These are phyloP conservation scores for Wickerhamiella musiphila DNA, from an alignment of 805 yeast species.

Conservation along the genomic window DNA sequence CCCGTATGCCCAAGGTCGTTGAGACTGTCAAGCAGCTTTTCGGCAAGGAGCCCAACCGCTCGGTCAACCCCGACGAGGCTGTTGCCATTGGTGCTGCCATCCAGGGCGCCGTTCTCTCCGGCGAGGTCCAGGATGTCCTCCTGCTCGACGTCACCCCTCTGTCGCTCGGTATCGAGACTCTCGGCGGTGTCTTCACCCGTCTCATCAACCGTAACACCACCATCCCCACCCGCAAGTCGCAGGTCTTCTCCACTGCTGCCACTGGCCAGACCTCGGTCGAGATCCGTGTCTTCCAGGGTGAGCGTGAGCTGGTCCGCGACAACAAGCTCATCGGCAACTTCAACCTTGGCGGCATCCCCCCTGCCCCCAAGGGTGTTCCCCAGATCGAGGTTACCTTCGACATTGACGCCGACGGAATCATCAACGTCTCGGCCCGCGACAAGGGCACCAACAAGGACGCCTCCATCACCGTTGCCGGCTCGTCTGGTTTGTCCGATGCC, in stretches of 20 bases:
- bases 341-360: constrained; percentile 87
- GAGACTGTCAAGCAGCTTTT: constrained; percentile 62
- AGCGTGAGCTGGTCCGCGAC: constrained; percentile 94
- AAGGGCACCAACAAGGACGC: constrained; percentile 88
- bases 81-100: constrained; percentile 95
- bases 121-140: constrained; percentile 85
- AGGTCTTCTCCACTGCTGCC: constrained; percentile 90
- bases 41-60: constrained; percentile 71
- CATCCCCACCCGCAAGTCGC: constrained; percentile 91
- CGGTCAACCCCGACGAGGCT: constrained; percentile 91
- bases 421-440: constrained; percentile 87
- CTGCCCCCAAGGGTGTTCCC: constrained; percentile 89
- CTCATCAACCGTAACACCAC: constrained; percentile 87
- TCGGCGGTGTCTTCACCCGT: constrained; percentile 94
- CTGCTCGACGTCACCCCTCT: constrained; percentile 79
- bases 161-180: constrained; percentile 90
- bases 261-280: constrained; percentile 94
- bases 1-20: constrained; percentile 78
- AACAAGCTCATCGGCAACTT: constrained; percentile 95
- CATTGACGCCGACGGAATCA: constrained; percentile 93
- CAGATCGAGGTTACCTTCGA: constrained; percentile 91
- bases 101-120: constrained; percentile 91
- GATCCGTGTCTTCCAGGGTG: constrained; percentile 98
- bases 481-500: constrained; percentile 77
- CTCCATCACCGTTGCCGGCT: constrained; percentile 90